Evolutionary conservation across 805 yeast genomes (phyloP), one percentile per base, ranked within the genome.

Genomic region (Blastobotrys mokoenaii): DNA sequence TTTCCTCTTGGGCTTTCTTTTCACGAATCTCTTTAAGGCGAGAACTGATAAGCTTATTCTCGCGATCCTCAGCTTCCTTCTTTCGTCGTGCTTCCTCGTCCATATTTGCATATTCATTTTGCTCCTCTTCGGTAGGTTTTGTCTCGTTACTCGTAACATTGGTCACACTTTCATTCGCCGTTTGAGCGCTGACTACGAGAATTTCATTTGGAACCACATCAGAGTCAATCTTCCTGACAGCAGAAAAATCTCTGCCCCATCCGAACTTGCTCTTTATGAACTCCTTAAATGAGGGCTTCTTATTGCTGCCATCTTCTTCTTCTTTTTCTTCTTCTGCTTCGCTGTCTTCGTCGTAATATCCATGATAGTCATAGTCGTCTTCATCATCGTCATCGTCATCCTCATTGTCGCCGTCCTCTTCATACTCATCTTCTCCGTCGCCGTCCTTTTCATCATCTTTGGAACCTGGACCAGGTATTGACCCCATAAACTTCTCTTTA

Each of bases 361-460:
- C 41, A 27, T 43, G 25, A 25, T 20, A 2, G 25, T 27, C 45
- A 14, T 33, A 38, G 11, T 32, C 39, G 29, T 41, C 44, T 12
- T 36, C 11, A n/a, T 25, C 35, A 18, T 34, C 41, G 10, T 43
- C 40, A 10, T 42, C 41, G n/a, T 43, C 46, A 15, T 41, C 34
- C 25, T 30, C 44, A 16, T 38, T 39, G 3, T 32, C 38, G n/a
- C 38, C 36, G 8, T 43, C 42, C 39, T 25, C 43, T 32, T 40
- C 43, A 5, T n/a, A 11, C 3, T 33, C 38, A 9, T 40, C 37
- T 40, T 25, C 37, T 3, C 18, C n/a, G 34, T 31, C 34, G 15
- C 10, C 34, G 5, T 10, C 15, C 4, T 31, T 5, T 31, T 14
- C 15, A 31, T 31, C 34, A 14, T 31, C 15, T 12, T 10, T 5